These are phyloP conservation scores for Toxoplasma gondii DNA, from an alignment of 169 alveolate genomes.

Conservation along the genomic window DNA sequence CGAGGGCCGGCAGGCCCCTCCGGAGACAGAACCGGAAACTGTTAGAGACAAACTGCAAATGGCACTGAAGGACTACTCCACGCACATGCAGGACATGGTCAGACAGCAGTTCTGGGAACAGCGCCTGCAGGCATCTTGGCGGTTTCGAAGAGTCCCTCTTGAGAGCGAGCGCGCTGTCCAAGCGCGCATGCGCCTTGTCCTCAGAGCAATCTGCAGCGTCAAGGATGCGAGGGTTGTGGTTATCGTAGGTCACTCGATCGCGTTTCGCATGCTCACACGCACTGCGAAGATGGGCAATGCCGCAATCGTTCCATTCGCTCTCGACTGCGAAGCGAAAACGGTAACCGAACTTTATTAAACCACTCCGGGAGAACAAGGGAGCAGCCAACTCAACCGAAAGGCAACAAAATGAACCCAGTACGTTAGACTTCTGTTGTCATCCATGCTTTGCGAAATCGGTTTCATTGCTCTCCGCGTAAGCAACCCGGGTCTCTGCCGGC, in stretches of 20 bases:
- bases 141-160: neutral
- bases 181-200: neutral
- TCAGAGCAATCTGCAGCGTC: constrained; percentile 1
- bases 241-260: constrained; percentile 20
- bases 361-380: too few relatives aligned
- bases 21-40: neutral
- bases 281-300: constrained; percentile 11
- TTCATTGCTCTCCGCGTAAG: too few relatives aligned
- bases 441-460: too few relatives aligned
- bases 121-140: neutral
- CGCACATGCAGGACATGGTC: neutral
- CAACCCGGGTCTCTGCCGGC: too few relatives aligned
- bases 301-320: neutral
- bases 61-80: neutral
- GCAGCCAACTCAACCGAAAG: too few relatives aligned
- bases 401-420: neutral
- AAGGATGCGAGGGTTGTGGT: constrained; percentile 6
- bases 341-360: neutral
- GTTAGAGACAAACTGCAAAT: neutral
- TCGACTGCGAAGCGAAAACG: constrained; percentile 14
- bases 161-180: neutral
- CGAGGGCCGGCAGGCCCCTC: neutral
- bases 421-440: too few relatives aligned
- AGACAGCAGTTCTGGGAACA: neutral
- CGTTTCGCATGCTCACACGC: neutral